Evolutionary conservation across 177 flowering plant species (phyloP).

Genomic region (Telopea speciosissima): DNA sequence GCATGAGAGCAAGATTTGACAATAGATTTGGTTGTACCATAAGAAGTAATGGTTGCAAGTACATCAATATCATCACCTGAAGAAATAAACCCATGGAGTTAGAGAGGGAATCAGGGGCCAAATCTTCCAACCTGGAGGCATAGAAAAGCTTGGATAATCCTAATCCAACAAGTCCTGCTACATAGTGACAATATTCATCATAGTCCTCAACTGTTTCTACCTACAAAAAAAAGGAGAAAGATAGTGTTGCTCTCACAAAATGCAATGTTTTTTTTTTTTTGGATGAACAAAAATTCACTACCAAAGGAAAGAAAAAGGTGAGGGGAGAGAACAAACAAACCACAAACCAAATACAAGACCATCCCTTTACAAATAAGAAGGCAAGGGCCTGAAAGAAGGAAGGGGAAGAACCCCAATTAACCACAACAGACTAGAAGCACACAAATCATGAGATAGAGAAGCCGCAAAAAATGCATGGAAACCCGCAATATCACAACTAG

Average conservation of each 20-base stretch:
- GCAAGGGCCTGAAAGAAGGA: no score
- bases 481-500: no score
- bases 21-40: background rate
- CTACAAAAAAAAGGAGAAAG: constrained; percentile 36
- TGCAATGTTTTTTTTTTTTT: constrained; percentile 10
- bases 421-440: no score
- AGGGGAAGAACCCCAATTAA: no score
- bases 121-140: constrained; percentile 66
- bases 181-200: constrained; percentile 97
- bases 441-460: no score
- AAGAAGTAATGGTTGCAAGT: background rate
- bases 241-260: constrained; percentile 1
- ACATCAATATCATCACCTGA: constrained; percentile 43
- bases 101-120: constrained; percentile 71
- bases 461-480: no score
- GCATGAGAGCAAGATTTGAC: background rate
- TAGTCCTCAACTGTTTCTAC: constrained; percentile 90
- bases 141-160: constrained; percentile 90
- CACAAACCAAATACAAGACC: no score
- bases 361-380: no score
- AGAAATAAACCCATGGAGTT: constrained; percentile 98
- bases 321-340: no score
- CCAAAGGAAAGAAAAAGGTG: no score
- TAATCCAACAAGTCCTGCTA: constrained; percentile 89
- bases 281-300: no score